Conservation (phyloP, 306 rosid species). For the Vachellia pachyceras region DNA sequence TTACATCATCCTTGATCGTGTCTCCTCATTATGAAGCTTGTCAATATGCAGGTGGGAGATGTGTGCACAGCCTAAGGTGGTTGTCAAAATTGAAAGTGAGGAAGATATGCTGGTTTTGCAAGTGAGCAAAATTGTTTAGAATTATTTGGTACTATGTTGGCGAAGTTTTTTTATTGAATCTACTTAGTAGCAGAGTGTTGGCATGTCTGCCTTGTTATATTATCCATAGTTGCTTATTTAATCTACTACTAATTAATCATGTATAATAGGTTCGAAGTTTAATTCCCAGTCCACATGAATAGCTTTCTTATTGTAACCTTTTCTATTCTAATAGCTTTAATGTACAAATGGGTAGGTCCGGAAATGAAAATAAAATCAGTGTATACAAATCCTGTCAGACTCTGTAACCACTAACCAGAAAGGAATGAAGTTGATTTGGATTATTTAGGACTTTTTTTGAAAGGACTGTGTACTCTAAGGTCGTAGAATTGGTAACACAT, state of each 20-base stretch:
- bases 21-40: conserved; percentile 18
- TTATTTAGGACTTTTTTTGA: background rate
- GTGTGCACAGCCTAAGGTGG: conserved; percentile 97
- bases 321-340: conserved; percentile 1
- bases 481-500: background rate
- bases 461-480: background rate
- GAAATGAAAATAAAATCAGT: conserved; percentile 2
- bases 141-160: conserved; percentile 12
- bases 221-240: conserved; percentile 3
- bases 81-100: conserved; percentile 90
- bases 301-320: background rate
- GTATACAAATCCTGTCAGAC: background rate
- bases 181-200: conserved; percentile 24
- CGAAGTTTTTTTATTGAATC: conserved; percentile 1
- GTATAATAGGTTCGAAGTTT: background rate
- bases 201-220: background rate
- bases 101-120: conserved; percentile 89
- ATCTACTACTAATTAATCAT: background rate
- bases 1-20: background rate
- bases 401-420: background rate
- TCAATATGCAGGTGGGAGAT: conserved; percentile 86
- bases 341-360: conserved; percentile 1
- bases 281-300: background rate
- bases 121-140: conserved; percentile 48
- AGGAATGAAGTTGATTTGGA: background rate